A percentile compares a stretch with the other conserved stretches of the same genome.
Conservation (phyloP, 2,329 filamentous ascomycete genomes). For the Penicillium corylophilum region DNA sequence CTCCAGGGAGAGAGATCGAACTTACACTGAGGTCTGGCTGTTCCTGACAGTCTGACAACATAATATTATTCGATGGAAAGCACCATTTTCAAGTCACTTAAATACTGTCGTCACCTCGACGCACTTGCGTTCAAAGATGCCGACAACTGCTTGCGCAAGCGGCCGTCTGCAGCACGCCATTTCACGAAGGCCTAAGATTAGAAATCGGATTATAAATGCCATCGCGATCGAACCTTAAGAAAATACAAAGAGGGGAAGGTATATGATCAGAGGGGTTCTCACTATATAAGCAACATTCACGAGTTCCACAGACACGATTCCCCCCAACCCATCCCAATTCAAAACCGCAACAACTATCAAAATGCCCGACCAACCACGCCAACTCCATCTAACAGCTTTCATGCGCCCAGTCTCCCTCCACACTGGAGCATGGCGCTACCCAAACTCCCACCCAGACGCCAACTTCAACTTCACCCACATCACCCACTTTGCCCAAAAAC, state of each 20-base stretch:
- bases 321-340: neutral
- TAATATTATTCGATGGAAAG: too few species aligned
- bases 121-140: neutral
- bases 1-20: too few species aligned
- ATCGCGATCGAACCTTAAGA: neutral
- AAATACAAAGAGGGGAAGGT: too few species aligned
- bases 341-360: neutral
- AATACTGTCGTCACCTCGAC: too few species aligned
- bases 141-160: neutral
- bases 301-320: neutral
- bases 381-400: constrained; percentile 58
- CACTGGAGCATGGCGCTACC: constrained; percentile 58
- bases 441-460: constrained; percentile 55
- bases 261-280: neutral
- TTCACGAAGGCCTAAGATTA: neutral
- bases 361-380: constrained; percentile 20
- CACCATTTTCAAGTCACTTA: too few species aligned
- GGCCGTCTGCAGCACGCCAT: constrained; percentile 3
- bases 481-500: constrained; percentile 54
- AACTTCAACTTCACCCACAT: constrained; percentile 59
- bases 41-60: too few species aligned
- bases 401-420: constrained; percentile 60
- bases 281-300: neutral
- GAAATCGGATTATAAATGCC: constrained; percentile 2
- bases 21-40: too few species aligned